These are phyloP conservation scores for Phytophthora cactorum DNA, from an alignment of 352 stramenopile genomes.

Conservation along the genomic window DNA sequence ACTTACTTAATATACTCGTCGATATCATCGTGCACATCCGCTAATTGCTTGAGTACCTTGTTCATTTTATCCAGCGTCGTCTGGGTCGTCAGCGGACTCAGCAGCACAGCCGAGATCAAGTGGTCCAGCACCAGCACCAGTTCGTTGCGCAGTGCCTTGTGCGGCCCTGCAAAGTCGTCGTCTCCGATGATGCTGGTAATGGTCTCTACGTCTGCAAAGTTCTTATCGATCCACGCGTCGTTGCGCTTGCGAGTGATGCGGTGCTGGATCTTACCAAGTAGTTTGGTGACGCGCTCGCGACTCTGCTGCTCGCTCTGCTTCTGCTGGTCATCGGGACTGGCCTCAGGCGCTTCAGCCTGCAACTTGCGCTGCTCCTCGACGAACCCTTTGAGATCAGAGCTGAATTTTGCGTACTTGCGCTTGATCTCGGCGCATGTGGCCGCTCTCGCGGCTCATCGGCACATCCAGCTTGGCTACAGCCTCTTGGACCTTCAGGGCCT, in stretches of 20 bases:
- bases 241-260: conserved; percentile 69
- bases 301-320: conserved; percentile 40
- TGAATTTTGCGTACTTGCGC: conserved; percentile 60
- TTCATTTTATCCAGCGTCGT: conserved; percentile 47
- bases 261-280: conserved; percentile 64
- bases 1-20: conserved; percentile 68
- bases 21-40: conserved; percentile 49
- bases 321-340: conserved; percentile 3
- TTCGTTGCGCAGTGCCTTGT: conserved; percentile 59
- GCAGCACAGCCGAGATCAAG: conserved; percentile 70
- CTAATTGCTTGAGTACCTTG: conserved; percentile 45
- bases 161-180: conserved; percentile 27
- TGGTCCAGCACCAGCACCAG: conserved; percentile 72
- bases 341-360: conserved; percentile 37
- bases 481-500: conserved; percentile 65
- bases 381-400: conserved; percentile 50
- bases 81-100: conserved; percentile 48
- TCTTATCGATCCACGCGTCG: conserved; percentile 69
- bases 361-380: conserved; percentile 69
- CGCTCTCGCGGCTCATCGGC: conserved; percentile 60
- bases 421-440: conserved; percentile 59
- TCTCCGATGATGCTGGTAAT: conserved; percentile 46
- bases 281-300: conserved; percentile 47
- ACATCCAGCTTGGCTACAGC: conserved; percentile 70
- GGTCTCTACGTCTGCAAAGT: conserved; percentile 53